A percentile compares a stretch with the other conserved stretches of the same genome.
These are phyloP conservation scores for Emmonsiellopsis sp. DNA, from an alignment of 2,329 filamentous ascomycete species.

Conservation along the genomic window DNA sequence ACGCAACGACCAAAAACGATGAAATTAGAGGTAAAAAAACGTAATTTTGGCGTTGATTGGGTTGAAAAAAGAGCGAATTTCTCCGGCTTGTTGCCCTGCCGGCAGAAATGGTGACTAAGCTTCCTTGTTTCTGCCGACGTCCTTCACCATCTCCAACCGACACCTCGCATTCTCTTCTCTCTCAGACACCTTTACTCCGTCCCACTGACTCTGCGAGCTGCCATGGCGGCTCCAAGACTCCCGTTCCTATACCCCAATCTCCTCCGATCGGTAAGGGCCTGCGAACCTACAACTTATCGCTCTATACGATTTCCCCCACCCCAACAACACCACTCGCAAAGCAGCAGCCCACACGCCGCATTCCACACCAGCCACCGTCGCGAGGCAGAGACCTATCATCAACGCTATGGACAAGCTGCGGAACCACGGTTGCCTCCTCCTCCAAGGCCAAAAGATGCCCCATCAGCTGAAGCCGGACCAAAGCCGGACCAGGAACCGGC, in stretches of 20 bases:
- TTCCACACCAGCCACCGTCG: constrained; percentile 29
- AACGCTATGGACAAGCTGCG: constrained; percentile 38
- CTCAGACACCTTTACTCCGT: neutral
- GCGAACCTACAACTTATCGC: constrained; percentile 34
- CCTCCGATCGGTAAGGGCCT: constrained; percentile 47
- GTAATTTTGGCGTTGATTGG: no score
- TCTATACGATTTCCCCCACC: constrained; percentile 29
- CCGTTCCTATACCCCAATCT: constrained; percentile 62
- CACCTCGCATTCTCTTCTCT: neutral
- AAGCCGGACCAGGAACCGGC: neutral
- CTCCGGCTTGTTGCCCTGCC: no score
- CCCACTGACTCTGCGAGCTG: neutral
- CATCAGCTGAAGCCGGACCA: neutral
- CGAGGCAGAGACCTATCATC: constrained; percentile 31
- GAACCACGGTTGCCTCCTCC: constrained; percentile 32
- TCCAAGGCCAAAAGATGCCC: constrained; percentile 19
- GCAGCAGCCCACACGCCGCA: constrained; percentile 17
- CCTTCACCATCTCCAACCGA: neutral
- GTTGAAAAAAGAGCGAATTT: no score
- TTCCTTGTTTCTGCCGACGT: no score
- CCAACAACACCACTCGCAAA: neutral
- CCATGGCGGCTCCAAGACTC: constrained; percentile 54
- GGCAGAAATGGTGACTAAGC: no score
- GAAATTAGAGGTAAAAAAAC: no score
- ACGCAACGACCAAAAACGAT: no score